A percentile compares a stretch with the other conserved stretches of the same genome.
Evolutionary conservation across 2,329 filamentous ascomycete genomes (phyloP).

Genomic region (Aulographum hederae): DNA sequence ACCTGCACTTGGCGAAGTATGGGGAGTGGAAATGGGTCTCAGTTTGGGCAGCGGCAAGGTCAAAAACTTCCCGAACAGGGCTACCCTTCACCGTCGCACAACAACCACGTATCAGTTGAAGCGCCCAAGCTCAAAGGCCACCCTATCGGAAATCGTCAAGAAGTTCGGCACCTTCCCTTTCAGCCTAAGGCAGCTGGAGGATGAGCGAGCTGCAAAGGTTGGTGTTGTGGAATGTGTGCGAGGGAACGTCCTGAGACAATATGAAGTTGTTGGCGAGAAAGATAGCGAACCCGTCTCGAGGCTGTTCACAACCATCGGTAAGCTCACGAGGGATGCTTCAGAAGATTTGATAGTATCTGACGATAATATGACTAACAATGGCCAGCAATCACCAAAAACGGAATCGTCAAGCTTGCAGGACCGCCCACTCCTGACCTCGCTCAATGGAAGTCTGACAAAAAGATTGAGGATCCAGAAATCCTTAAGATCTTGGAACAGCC

Average conservation of each 20-base stretch:
- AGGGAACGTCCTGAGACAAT: constrained; percentile 80
- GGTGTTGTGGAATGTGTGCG: constrained; percentile 94
- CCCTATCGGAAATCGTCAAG: constrained; percentile 86
- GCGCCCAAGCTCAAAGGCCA: constrained; percentile 80
- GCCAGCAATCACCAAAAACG: constrained; percentile 91
- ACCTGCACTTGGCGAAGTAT: constrained; percentile 81
- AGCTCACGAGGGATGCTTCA: too few species aligned
- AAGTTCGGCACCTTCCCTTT: constrained; percentile 98
- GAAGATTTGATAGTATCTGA: background rate
- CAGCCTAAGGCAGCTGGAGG: constrained; percentile 88
- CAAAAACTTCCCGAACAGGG: constrained; percentile 72
- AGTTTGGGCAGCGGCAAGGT: constrained; percentile 85
- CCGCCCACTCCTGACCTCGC: constrained; percentile 58
- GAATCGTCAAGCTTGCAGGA: constrained; percentile 67
- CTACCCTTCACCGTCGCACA: constrained; percentile 87
- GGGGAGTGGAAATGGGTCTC: constrained; percentile 93
- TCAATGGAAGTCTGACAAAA: constrained; percentile 89
- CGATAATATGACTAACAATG: too few species aligned
- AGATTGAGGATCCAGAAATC: constrained; percentile 90
- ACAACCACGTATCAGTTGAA: constrained; percentile 84
- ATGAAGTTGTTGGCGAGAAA: constrained; percentile 90
- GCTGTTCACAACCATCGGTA: constrained; percentile 83
- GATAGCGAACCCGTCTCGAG: constrained; percentile 71
- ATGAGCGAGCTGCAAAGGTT: constrained; percentile 89
- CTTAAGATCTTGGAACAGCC: constrained; percentile 88